Base-by-base conservation (phyloP, 2,329 filamentous ascomycete species). In the Elsinoe batatas region DNA sequence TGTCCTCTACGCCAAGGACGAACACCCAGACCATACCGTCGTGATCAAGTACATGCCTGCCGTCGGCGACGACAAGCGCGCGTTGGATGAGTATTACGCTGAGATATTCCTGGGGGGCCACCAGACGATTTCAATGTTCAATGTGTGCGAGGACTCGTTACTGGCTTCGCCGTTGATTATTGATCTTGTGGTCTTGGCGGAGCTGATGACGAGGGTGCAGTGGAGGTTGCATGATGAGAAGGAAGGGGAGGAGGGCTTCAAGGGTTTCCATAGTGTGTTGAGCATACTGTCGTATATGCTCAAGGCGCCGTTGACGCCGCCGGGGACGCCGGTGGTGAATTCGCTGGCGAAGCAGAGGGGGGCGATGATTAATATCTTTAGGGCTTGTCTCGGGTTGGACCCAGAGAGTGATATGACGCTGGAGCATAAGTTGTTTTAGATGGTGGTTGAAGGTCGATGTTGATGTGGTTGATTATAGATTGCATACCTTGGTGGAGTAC, bases 11-110 rank as follows among this genome's bases (percentile, higher is more conserved):
- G 83, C 85, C 73, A 78, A 88, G 66, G 90, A 85, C 64, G 93
- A 98, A 76, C 91, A 97, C 72, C 93, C 93, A 1, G 91, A 98
- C 71, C 93, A 98, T 78, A 94, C 88, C 58, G 93, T 98, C 58
- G 93, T 98, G 64, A 98, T 98, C 83, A 98, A 98, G 82, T 98
- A 98, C 79, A 95, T 98, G 91, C 93, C 93, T 35, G 89, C 91
- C 61, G 93, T 98, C 49, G 93, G 93, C 60, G 93, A 98, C 76
- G 94, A 96, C 81, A 98, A 98, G 83, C 90, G 93, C 69, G 93
- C 93, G 55, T 80, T 98, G 55, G 93, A 98, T 68, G 93, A 98
- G 79, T 98, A 98, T 81, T 96, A 96, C 65, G 93, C 90, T 56
- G 91, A 98, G 79, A 97, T 98, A 74, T 98, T 98, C 81, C 81